phyloP scores from a whole-genome alignment of 257 asterid genomes.

The Plantago ovata region DNA sequence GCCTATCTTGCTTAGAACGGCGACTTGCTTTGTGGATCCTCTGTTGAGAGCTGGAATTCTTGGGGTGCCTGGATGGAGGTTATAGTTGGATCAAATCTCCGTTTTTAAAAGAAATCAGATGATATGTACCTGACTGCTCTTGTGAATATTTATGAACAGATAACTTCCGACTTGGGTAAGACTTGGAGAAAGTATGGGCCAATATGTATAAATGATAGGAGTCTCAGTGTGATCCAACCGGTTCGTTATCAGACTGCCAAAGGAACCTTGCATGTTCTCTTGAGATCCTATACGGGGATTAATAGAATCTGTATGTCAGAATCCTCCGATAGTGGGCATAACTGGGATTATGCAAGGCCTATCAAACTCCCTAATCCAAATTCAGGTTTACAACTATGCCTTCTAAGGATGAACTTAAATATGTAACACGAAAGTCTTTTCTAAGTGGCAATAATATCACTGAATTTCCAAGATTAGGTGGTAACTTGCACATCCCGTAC shows the following conservation, averaged over 20 bases:
- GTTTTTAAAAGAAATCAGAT: constrained; percentile 1
- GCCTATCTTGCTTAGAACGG: constrained; percentile 88
- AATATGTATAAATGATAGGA: constrained; percentile 45
- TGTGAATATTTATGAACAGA: constrained; percentile 37
- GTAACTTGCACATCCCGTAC: too few relatives aligned
- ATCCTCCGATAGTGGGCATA: constrained; percentile 76
- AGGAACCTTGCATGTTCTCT: constrained; percentile 66
- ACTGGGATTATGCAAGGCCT: constrained; percentile 79
- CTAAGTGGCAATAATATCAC: too few relatives aligned
- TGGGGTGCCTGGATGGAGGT: constrained; percentile 99
- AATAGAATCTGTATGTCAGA: constrained; percentile 78
- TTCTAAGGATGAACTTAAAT: background rate
- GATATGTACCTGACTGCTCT: background rate
- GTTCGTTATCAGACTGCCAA: constrained; percentile 79
- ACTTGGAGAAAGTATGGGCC: constrained; percentile 93
- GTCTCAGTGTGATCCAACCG: constrained; percentile 92
- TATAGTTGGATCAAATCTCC: constrained; percentile 1
- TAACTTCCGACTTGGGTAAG: constrained; percentile 71
- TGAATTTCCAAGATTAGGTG: too few relatives aligned
- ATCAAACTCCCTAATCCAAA: constrained; percentile 86
- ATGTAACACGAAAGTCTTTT: too few relatives aligned
- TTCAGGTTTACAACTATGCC: constrained; percentile 52
- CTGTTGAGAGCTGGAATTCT: constrained; percentile 98
- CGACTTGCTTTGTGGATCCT: constrained; percentile 90
- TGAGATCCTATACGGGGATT: constrained; percentile 69